phyloP scores from a whole-genome alignment of 768 basidiomycete species.

The Coprinopsis sp. region DNA sequence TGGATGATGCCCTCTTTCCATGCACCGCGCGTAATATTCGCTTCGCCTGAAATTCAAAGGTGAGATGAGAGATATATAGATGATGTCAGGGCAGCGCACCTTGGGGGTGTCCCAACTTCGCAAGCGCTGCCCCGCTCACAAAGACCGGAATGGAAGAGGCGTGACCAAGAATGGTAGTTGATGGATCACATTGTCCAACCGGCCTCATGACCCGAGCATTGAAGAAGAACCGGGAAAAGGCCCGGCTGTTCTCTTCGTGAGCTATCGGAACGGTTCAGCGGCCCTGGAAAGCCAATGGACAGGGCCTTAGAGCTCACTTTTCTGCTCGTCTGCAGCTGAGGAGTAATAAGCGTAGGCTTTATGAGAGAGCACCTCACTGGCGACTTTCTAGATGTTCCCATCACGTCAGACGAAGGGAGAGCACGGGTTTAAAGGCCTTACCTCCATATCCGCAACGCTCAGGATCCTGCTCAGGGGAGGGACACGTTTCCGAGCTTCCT shows the following conservation, averaged over 20 bases:
- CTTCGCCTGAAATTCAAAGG: conserved; percentile 53
- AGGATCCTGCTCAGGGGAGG: conserved; percentile 69
- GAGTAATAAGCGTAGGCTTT: conserved; percentile 82
- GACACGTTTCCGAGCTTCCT: conserved; percentile 52
- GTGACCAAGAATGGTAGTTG: conserved; percentile 70
- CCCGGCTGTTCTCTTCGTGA: conserved; percentile 63
- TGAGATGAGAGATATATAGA: not conserved
- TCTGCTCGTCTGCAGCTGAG: conserved; percentile 82
- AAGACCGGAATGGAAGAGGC: conserved; percentile 74
- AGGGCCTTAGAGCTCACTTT: conserved; percentile 43
- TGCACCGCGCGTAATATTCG: conserved; percentile 73
- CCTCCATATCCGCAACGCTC: conserved; percentile 81
- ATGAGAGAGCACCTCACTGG: conserved; percentile 64
- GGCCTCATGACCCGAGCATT: conserved; percentile 74
- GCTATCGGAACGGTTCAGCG: conserved; percentile 34
- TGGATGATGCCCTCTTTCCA: conserved; percentile 69
- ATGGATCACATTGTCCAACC: conserved; percentile 60
- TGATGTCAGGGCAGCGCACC: conserved; percentile 27
- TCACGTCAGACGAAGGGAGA: not conserved
- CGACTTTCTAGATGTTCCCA: conserved; percentile 50
- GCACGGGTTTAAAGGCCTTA: conserved; percentile 19
- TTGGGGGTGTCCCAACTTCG: conserved; percentile 84
- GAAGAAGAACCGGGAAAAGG: conserved; percentile 87
- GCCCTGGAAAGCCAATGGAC: not conserved
- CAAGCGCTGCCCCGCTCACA: conserved; percentile 77